Evolutionary conservation across 2,329 filamentous ascomycete species (phyloP).

Genomic region (Colletotrichum sp.): DNA sequence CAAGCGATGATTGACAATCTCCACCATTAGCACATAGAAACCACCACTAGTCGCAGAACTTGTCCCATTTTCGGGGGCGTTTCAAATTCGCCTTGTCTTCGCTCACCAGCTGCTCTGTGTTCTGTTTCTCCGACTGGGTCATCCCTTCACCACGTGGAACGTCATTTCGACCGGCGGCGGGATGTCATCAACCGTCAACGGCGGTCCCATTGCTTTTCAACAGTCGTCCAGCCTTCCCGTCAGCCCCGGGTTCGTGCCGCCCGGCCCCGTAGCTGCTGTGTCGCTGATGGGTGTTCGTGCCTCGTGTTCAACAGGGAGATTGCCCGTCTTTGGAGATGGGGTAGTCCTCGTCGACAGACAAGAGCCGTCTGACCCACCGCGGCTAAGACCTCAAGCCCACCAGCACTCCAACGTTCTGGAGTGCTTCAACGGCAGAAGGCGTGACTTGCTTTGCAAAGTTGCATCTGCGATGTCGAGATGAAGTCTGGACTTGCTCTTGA

Average conservation of each 20-base stretch:
- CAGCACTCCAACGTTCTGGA: not conserved
- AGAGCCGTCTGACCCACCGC: not conserved
- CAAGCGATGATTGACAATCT: not conserved
- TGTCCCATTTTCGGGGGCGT: not conserved
- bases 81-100: not conserved
- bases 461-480: not conserved
- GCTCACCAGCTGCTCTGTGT: not conserved
- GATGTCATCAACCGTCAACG: not conserved
- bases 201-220: not conserved
- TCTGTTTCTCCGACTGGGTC: not conserved
- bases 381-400: not conserved
- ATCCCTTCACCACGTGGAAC: slow-evolving; percentile 3
- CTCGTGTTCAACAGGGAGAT: not conserved
- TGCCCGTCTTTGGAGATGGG: not conserved
- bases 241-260: slow-evolving; percentile 2
- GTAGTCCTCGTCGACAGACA: not conserved
- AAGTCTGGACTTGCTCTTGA: not conserved
- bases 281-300: not conserved
- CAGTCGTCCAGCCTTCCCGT: not conserved
- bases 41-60: not conserved
- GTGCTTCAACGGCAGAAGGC: not conserved
- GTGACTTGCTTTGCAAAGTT: not conserved
- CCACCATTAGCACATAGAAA: not conserved
- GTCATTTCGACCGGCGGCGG: not conserved
- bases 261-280: slow-evolving; percentile 13